phyloP scores from a whole-genome alignment of 2,329 filamentous ascomycete genomes.

The Ophiostoma sp. region DNA sequence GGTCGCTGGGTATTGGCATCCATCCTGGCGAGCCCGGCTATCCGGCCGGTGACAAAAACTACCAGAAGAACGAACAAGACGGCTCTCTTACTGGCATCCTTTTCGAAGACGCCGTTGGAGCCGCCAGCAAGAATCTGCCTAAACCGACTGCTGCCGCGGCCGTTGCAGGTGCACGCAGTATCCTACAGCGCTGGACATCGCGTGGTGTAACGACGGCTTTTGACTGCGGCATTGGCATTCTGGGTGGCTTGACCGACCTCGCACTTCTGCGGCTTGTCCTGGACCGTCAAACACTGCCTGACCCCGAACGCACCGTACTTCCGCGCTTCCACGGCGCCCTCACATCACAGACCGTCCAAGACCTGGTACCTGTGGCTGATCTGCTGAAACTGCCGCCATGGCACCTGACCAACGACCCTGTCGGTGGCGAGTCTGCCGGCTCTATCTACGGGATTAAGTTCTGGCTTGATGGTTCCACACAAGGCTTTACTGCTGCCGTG shows the following conservation, averaged over 20 bases:
- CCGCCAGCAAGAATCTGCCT: not conserved
- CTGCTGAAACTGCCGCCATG: not conserved
- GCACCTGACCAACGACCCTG: not conserved
- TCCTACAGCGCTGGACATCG: slow-evolving; percentile 21
- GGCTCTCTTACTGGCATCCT: not conserved
- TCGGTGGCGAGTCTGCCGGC: not conserved
- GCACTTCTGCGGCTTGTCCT: slow-evolving; percentile 17
- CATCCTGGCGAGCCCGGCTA: not conserved
- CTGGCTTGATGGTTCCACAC: not conserved
- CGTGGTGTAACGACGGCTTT: slow-evolving; percentile 25
- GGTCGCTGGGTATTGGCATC: not conserved
- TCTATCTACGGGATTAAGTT: not conserved
- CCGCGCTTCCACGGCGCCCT: not conserved
- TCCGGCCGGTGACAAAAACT: not conserved
- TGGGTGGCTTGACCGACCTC: slow-evolving; percentile 21
- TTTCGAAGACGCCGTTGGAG: not conserved
- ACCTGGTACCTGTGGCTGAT: not conserved
- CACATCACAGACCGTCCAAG: not conserved
- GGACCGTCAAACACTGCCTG: not conserved
- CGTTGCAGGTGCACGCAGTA: not conserved
- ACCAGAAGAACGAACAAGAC: not conserved
- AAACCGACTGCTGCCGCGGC: not conserved
- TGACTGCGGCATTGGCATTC: slow-evolving; percentile 24
- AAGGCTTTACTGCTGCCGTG: not conserved
- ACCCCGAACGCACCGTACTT: not conserved